These are phyloP conservation scores for Henckelia pumila DNA, from an alignment of 257 asterid genomes.

Conservation along the genomic window DNA sequence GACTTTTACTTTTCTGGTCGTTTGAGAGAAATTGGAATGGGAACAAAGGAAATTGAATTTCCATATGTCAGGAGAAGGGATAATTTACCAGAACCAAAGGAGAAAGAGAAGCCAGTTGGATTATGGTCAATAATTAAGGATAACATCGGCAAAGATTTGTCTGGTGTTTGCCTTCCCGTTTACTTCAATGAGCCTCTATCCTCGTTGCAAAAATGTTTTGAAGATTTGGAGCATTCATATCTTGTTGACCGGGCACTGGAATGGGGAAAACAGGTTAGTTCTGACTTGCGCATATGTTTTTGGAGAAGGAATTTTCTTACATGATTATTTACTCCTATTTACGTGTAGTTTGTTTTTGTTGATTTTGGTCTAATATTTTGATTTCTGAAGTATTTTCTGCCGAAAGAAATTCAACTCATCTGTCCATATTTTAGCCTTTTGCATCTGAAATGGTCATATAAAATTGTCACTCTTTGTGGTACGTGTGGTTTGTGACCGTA, in stretches of 20 bases:
- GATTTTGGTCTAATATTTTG: conserved; percentile 16
- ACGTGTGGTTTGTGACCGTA: conserved; percentile 16
- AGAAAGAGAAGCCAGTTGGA: conserved; percentile 94
- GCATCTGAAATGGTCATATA: not conserved
- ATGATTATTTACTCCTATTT: conserved; percentile 21
- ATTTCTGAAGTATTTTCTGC: no score
- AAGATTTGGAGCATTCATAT: conserved; percentile 92
- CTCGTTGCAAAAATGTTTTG: conserved; percentile 94
- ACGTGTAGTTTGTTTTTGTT: not conserved
- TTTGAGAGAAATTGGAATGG: conserved; percentile 48
- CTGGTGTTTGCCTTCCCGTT: conserved; percentile 99
- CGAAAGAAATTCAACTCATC: no score
- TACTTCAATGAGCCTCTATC: conserved; percentile 98
- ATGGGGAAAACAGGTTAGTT: conserved; percentile 91
- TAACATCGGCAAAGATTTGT: conserved; percentile 96
- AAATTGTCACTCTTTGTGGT: conserved; percentile 3
- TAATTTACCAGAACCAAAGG: conserved; percentile 90
- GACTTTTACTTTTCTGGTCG: conserved; percentile 57
- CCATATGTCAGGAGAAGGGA: conserved; percentile 78
- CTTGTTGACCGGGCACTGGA: conserved; percentile 87
- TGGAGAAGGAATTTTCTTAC: conserved; percentile 18
- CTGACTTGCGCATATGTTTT: conserved; percentile 21
- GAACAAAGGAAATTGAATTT: conserved; percentile 56
- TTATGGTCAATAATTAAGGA: conserved; percentile 98
- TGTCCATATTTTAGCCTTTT: not conserved